Percentiles rank a stretch among this genome's conserved stretches.
phyloP scores from a whole-genome alignment of 2,329 filamentous ascomycete genomes.

The Pseudogymnoascus sp. region DNA sequence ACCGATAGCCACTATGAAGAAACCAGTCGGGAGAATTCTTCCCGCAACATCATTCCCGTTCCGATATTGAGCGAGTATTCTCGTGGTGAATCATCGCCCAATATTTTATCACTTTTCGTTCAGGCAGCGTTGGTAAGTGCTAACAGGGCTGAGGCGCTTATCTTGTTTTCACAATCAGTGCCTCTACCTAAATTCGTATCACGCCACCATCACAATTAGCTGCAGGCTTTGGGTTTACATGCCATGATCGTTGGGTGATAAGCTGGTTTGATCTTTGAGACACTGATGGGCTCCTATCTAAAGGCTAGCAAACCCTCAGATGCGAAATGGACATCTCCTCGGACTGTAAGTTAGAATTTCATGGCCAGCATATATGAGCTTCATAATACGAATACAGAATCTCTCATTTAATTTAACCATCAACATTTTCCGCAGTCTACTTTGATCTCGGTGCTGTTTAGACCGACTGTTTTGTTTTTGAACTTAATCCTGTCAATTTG shows the following conservation, averaged over 20 bases:
- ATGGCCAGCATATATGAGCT: background rate
- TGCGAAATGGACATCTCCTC: background rate
- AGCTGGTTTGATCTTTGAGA: background rate
- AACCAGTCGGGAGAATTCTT: background rate
- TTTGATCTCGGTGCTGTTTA: background rate
- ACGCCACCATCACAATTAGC: background rate
- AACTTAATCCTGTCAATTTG: background rate
- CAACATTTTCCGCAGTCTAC: background rate
- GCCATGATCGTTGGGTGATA: background rate
- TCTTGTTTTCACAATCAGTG: background rate
- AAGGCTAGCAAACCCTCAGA: background rate
- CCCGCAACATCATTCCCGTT: background rate
- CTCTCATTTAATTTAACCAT: background rate
- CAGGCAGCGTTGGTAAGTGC: background rate
- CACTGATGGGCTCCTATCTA: background rate
- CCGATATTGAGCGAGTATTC: background rate
- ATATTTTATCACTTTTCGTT: background rate
- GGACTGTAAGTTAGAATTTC: background rate
- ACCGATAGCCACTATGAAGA: background rate
- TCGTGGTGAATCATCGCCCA: background rate
- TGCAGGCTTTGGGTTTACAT: background rate
- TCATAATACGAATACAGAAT: background rate
- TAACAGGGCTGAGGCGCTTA: background rate
- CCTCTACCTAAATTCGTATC: background rate
- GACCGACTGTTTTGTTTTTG: background rate